Evolutionary conservation across 2,329 filamentous ascomycete genomes (phyloP).

Genomic region (Beauveria brongniartii): DNA sequence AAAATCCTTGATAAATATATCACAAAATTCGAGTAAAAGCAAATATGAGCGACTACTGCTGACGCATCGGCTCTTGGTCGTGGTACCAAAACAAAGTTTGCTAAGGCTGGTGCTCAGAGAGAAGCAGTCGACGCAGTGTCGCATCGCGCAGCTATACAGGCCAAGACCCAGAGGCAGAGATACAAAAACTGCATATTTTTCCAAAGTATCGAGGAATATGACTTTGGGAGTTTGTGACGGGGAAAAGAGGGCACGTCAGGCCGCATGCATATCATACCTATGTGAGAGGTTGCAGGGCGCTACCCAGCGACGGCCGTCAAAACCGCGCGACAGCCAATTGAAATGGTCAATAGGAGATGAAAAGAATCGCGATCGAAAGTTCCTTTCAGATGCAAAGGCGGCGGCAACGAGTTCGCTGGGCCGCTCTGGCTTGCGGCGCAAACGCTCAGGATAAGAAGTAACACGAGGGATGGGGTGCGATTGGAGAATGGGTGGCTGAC

Average conservation of each 20-base stretch:
- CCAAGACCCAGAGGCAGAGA: not conserved
- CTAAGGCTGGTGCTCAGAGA: not conserved
- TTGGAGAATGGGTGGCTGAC: not conserved
- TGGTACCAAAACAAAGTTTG: constrained; percentile 1
- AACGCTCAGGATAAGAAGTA: not conserved
- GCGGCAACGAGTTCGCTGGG: not conserved
- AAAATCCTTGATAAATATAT: too few relatives aligned
- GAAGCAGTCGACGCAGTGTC: not conserved
- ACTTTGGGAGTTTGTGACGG: not conserved
- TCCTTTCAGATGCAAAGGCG: not conserved
- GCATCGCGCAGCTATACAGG: not conserved
- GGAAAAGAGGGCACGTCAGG: not conserved
- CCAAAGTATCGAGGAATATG: not conserved
- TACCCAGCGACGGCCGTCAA: not conserved
- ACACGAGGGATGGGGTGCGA: constrained; percentile 5
- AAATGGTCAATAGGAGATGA: not conserved
- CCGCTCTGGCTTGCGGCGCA: constrained; percentile 1
- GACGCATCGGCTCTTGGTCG: not conserved
- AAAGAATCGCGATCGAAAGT: not conserved
- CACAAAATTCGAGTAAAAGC: not conserved
- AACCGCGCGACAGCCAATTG: not conserved
- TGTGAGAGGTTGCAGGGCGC: not conserved
- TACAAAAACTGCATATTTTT: too few relatives aligned
- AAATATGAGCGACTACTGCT: not conserved
- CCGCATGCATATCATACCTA: constrained; percentile 3